A percentile compares a stretch with the other conserved stretches of the same genome.
Evolutionary conservation across 1,284 basidiomycete species (phyloP).

Genomic region (Exobasidium rhododendri): DNA sequence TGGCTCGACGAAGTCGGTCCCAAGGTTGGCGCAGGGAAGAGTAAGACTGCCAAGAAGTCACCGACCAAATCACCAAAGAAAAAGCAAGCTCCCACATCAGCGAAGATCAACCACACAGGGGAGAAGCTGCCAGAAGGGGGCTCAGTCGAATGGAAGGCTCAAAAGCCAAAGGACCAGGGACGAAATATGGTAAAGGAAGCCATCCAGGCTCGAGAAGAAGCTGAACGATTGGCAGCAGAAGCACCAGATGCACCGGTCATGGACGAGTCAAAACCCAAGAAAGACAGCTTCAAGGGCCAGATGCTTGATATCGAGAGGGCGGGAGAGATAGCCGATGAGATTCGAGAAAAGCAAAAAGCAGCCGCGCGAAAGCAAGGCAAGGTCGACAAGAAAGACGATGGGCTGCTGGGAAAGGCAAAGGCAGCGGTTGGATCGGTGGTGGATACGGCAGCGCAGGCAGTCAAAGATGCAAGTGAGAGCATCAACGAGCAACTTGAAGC

Average conservation of each 20-base stretch:
- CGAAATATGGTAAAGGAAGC: background rate
- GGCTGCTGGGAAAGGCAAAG: constrained; percentile 7
- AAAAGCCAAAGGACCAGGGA: constrained; percentile 14
- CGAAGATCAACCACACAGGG: background rate
- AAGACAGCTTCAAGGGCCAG: constrained; percentile 1
- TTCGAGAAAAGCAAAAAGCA: constrained; percentile 3
- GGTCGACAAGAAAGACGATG: constrained; percentile 13
- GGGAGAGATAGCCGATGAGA: constrained; percentile 14
- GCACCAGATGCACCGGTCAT: constrained; percentile 7
- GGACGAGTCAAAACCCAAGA: constrained; percentile 1
- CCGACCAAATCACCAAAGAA: constrained; percentile 23
- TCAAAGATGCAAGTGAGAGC: background rate
- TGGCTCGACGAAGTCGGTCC: constrained; percentile 43
- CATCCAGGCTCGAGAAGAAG: constrained; percentile 6
- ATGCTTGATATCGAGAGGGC: constrained; percentile 14
- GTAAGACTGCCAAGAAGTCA: constrained; percentile 21
- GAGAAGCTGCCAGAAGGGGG: constrained; percentile 19
- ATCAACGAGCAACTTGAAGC: background rate
- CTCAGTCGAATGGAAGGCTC: constrained; percentile 19
- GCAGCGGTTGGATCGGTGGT: background rate
- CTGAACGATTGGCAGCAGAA: constrained; percentile 4
- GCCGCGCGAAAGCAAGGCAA: constrained; percentile 1
- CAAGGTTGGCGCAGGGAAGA: constrained; percentile 18
- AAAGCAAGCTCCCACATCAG: constrained; percentile 16
- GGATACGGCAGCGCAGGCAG: constrained; percentile 6